Evolutionary conservation across 805 yeast genomes (phyloP).

Genomic region (Wickerhamiella domercqiae): DNA sequence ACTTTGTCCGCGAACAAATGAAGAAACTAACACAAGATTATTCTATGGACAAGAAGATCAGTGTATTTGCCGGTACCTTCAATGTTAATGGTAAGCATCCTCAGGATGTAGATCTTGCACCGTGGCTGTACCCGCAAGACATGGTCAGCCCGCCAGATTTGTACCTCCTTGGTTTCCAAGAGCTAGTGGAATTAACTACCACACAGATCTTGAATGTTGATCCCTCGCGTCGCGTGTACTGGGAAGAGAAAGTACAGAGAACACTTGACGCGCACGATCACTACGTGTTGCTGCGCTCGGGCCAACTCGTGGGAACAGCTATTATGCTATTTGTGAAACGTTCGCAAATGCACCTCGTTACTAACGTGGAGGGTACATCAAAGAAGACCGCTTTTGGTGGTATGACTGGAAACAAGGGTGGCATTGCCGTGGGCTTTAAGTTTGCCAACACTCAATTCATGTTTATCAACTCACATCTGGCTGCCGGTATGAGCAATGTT

Average conservation of each 20-base stretch:
- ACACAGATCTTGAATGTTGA: conserved; percentile 81
- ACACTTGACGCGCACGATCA: conserved; percentile 40
- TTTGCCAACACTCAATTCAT: conserved; percentile 71
- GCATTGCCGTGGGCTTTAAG: conserved; percentile 78
- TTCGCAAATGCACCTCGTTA: conserved; percentile 41
- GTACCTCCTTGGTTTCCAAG: conserved; percentile 85
- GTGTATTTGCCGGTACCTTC: conserved; percentile 68
- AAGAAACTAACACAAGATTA: conserved; percentile 35
- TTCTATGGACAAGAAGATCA: conserved; percentile 44
- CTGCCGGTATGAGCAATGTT: conserved; percentile 75
- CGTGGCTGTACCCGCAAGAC: conserved; percentile 65
- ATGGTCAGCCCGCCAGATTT: conserved; percentile 43
- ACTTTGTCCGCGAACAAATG: conserved; percentile 58
- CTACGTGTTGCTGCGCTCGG: conserved; percentile 60
- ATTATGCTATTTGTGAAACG: conserved; percentile 55
- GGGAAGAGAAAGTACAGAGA: conserved; percentile 56
- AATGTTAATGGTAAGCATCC: conserved; percentile 64
- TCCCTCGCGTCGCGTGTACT: conserved; percentile 54
- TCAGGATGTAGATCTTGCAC: conserved; percentile 38
- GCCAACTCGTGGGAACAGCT: conserved; percentile 83
- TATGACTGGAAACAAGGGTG: conserved; percentile 94
- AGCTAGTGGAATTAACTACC: conserved; percentile 82
- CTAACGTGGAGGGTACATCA: conserved; percentile 83
- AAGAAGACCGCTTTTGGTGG: conserved; percentile 96
- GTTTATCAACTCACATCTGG: conserved; percentile 78